Base-by-base conservation (phyloP, 1,139 yeast genomes). In the Kazachstania sp. region DNA sequence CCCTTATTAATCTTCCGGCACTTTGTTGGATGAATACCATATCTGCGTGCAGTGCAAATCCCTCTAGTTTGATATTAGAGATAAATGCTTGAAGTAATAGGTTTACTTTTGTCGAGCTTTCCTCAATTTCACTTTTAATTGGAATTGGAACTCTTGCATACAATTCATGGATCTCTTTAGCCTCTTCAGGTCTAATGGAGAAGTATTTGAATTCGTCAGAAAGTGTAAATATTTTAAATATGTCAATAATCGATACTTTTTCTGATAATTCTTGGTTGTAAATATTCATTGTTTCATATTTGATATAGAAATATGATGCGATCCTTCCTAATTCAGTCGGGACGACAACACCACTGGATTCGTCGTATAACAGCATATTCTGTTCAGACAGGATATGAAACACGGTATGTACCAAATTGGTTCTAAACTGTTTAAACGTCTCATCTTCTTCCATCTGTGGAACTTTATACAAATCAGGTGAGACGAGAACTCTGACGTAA, bases 1-100 rank as follows among this genome's bases (percentile, higher is more conserved):
- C 97, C 46, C 97, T 70, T 46, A 90, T 71, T 39, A 94, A 67
- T 61, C 99, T 76, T 6, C 95, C 95, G 0, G 97, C 97, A 36
- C 95, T 86, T 63, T 92, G 98, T 0, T 94, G 86, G 38, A 94
- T 79, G 59, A 86, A 92, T 3, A 86, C 75, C 97, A 90, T 88
- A 68, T 94, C 99, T 0, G 97, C 81, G 74, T 84, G 79, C 50
- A 94, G 68, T 0, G 97, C 97, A 70, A 86, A 86, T 1, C 97
- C 98, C 2, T 85, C 95, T 15, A 94, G 70, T 11, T 73, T 69
- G 37, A 90, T 68, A 34, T 83, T 68, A 1, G 97, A 86, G 16
- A 94, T 83, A 58, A 86, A 88, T 0, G 95, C 78, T 61, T 94
- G 98, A 12, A 92, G 68, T 37, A 94, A 66, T 6, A 87, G 79